phyloP scores from a whole-genome alignment of 2,329 filamentous ascomycete species.

The Xylariales sp. region DNA sequence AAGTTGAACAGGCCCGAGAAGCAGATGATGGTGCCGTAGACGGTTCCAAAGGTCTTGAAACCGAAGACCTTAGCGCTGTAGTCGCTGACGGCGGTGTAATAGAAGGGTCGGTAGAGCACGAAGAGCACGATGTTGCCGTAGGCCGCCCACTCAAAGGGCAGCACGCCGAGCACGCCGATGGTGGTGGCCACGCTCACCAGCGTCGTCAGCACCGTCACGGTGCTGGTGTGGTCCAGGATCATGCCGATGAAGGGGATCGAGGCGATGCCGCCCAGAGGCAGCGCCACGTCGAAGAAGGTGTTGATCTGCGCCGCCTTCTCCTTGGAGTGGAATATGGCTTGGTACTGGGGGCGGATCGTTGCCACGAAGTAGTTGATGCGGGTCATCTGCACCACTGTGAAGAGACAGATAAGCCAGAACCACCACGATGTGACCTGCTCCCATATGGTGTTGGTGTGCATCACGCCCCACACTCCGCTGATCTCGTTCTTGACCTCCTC shows the following conservation, averaged over 20 bases:
- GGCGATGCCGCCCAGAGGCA: constrained; percentile 79
- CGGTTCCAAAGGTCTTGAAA: constrained; percentile 85
- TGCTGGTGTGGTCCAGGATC: constrained; percentile 73
- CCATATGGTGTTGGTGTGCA: constrained; percentile 67
- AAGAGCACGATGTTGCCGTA: constrained; percentile 77
- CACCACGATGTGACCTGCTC: constrained; percentile 76
- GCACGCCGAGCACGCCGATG: constrained; percentile 72
- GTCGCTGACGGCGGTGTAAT: constrained; percentile 88
- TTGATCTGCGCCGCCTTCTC: constrained; percentile 66
- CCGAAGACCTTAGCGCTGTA: constrained; percentile 90
- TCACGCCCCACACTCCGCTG: constrained; percentile 80
- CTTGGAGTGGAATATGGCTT: constrained; percentile 63
- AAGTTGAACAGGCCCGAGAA: constrained; percentile 82
- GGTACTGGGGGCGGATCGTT: constrained; percentile 78
- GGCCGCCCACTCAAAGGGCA: constrained; percentile 65
- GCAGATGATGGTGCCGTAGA: constrained; percentile 90
- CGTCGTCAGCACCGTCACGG: constrained; percentile 62
- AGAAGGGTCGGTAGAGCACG: constrained; percentile 80
- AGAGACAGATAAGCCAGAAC: constrained; percentile 80
- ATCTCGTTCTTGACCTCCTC: constrained; percentile 67
- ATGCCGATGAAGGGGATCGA: constrained; percentile 82
- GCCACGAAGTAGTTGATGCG: constrained; percentile 92
- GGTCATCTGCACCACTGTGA: constrained; percentile 74
- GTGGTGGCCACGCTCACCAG: constrained; percentile 68
- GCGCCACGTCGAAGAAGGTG: constrained; percentile 78